Conservation (phyloP, 805 yeast species). For the Saccharomycopsis sp. region DNA sequence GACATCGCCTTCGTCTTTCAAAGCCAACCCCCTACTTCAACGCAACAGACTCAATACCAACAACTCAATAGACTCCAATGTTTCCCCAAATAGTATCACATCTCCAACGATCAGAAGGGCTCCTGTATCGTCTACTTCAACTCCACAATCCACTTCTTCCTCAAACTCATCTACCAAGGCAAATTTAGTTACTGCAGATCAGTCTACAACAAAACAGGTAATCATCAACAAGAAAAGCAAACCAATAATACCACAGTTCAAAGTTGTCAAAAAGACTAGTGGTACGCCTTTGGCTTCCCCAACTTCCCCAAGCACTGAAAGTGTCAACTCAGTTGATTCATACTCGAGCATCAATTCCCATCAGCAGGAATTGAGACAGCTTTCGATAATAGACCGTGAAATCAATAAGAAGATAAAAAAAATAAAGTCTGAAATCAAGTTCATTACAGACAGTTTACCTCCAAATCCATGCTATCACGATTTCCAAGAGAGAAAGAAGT, state of each 20-base stretch:
- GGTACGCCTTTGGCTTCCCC: background rate
- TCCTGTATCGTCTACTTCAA: too few species aligned
- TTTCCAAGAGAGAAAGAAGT: constrained; percentile 18
- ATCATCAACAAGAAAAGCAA: background rate
- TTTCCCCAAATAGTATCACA: background rate
- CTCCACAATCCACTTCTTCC: too few species aligned
- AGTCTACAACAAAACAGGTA: background rate
- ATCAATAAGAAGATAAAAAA: constrained; percentile 19
- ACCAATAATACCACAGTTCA: constrained; percentile 13
- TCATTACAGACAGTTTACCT: constrained; percentile 20
- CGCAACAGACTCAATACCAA: background rate
- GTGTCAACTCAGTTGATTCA: background rate
- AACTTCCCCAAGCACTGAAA: background rate
- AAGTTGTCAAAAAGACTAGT: constrained; percentile 10
- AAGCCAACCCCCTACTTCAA: too few species aligned
- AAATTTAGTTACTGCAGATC: background rate
- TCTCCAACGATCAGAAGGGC: too few species aligned
- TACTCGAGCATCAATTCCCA: background rate
- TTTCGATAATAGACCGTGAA: constrained; percentile 19
- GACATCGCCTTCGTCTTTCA: background rate
- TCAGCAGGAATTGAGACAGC: constrained; percentile 15
- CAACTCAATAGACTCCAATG: background rate
- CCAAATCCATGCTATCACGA: constrained; percentile 20
- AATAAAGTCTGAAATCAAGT: constrained; percentile 17
- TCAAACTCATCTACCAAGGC: too few species aligned